phyloP scores from a whole-genome alignment of 768 basidiomycete species.

The Hygrocybe coccinea region DNA sequence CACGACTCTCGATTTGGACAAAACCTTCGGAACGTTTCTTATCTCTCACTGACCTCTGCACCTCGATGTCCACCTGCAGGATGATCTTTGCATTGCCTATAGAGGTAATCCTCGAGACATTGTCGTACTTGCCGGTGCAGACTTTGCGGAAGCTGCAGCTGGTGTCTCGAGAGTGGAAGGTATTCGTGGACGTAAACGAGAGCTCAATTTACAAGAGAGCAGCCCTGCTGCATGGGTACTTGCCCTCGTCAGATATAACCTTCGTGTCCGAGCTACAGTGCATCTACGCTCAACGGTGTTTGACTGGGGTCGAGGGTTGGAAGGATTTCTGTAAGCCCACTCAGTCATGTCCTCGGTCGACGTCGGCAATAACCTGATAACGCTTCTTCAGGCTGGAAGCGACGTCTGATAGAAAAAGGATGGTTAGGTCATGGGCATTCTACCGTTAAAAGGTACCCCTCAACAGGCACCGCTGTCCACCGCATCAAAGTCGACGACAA shows the following conservation, averaged over 20 bases:
- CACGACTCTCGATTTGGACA: too few species aligned
- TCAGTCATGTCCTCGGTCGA: neutral
- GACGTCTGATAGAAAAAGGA: conserved; percentile 40
- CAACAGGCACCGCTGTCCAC: conserved; percentile 45
- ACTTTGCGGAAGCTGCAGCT: conserved; percentile 34
- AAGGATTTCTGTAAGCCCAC: conserved; percentile 52
- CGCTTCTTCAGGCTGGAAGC: conserved; percentile 39
- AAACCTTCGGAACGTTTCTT: too few species aligned
- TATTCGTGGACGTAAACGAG: conserved; percentile 46
- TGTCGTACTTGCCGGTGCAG: conserved; percentile 47
- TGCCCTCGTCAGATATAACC: conserved; percentile 22
- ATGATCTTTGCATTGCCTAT: conserved; percentile 47
- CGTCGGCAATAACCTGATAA: conserved; percentile 2
- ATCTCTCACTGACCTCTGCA: too few species aligned
- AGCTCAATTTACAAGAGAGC: conserved; percentile 53
- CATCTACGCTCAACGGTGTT: conserved; percentile 31
- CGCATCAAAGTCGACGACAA: conserved; percentile 73
- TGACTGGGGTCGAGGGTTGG: conserved; percentile 46
- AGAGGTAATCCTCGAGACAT: conserved; percentile 50
- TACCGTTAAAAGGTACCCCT: conserved; percentile 28
- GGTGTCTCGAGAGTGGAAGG: conserved; percentile 44
- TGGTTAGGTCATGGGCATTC: conserved; percentile 55
- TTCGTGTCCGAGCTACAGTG: conserved; percentile 27
- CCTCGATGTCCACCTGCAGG: too few species aligned
- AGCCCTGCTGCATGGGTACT: conserved; percentile 48